Percentiles rank a stretch among this genome's conserved stretches.
Evolutionary conservation across 1,284 basidiomycete species (phyloP).

Genomic region (Ganoderma boninense): DNA sequence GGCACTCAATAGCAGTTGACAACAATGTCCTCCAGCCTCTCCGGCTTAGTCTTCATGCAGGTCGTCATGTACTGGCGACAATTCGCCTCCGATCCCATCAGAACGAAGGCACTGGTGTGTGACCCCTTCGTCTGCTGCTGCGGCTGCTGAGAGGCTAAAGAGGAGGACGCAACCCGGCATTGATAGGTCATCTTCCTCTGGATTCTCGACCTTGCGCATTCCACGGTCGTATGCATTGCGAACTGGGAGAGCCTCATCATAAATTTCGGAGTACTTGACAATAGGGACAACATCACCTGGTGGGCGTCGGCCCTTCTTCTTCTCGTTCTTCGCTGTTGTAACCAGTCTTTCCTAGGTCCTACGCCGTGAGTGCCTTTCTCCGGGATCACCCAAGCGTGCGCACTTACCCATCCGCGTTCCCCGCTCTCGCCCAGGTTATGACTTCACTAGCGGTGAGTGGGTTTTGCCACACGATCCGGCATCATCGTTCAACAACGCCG

Average conservation of each 20-base stretch:
- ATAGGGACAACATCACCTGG: slow-evolving; percentile 27
- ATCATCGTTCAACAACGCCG: no score
- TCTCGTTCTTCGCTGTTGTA: neutral
- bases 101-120: slow-evolving; percentile 23
- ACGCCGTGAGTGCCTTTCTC: no score
- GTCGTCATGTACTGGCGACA: slow-evolving; percentile 27
- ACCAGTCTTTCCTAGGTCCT: no score
- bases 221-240: slow-evolving; percentile 21
- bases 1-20: no score
- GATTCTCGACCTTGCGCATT: slow-evolving; percentile 25
- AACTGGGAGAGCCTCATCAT: slow-evolving; percentile 26
- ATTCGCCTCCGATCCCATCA: slow-evolving; percentile 17
- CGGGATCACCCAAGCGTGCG: no score
- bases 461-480: no score
- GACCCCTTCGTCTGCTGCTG: slow-evolving; percentile 14
- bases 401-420: no score
- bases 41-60: slow-evolving; percentile 31
- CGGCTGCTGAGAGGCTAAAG: slow-evolving; percentile 2
- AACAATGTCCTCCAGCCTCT: slow-evolving; percentile 16
- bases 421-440: no score
- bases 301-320: slow-evolving; percentile 7
- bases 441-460: no score
- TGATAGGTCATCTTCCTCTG: neutral
- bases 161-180: no score
- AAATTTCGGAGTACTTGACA: slow-evolving; percentile 19